Base-by-base conservation (phyloP, 345 rosid genomes). In the Bruguiera gymnorhiza region DNA sequence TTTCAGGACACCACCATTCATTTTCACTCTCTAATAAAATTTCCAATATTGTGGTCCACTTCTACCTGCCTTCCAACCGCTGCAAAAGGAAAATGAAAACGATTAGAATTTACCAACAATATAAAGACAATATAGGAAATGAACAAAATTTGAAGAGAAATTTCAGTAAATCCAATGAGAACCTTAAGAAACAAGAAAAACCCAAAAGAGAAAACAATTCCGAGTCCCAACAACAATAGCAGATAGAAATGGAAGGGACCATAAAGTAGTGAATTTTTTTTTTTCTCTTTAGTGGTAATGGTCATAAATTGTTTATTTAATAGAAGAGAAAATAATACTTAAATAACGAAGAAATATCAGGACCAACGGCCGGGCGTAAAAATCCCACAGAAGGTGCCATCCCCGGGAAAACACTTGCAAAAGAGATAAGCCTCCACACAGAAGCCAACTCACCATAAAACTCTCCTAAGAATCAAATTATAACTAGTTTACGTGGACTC, bases 31-130 rank as follows among this genome's bases (percentile, higher is more conserved):
- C 6, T 8, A 27, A 53, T 0, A 9, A 37, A 43, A 23, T 58
- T 39, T 6, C 62, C 30, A 37, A 54, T 30, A 50, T 32, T 57
- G 68, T 52, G 67, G 80, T 72, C 81, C 84, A 78, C 50, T 64
- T 57, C 65, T 37, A 36, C 64, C 36, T 54, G 58, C 69, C 70
- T 68, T 53, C 60, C 37, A 34, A 34, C 65, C 68, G 24, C 77
- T 79, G 83, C 82, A 70, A 69, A 66, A 70, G 51, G 64, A 72
- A 15, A 43, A 63, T 29, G 43, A 32, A 31, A 56, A 34, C 55
- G 20, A 66, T 62, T 58, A 68, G 46, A 68, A 67, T 39, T 73
- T 20, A 36, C 20, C 20, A 8, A 50, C 50, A 68, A 46, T 5
- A 34, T 34, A 32, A 32, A 32, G 5, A 6, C 1, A 34, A 0